Percentiles rank a stretch among this genome's conserved stretches.
These are phyloP conservation scores for Penicillium sclerotigenum DNA, from an alignment of 2,329 filamentous ascomycete genomes.

Conservation along the genomic window DNA sequence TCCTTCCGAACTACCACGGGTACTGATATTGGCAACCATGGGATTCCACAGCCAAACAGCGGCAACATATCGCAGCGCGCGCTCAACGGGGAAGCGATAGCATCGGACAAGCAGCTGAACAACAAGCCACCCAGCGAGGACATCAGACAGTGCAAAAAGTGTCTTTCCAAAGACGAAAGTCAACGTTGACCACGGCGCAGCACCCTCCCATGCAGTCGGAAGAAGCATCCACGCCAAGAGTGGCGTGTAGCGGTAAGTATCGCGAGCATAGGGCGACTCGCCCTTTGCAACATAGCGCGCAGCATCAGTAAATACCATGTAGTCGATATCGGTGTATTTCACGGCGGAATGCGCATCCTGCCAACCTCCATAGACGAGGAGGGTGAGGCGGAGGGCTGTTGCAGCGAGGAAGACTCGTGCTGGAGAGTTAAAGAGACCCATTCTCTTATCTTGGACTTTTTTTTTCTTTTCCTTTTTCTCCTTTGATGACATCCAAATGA, in stretches of 20 bases:
- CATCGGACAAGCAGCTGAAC: conserved; percentile 51
- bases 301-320: conserved; percentile 96
- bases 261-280: conserved; percentile 76
- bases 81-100: conserved; percentile 48
- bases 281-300: conserved; percentile 69
- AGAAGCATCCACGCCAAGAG: conserved; percentile 86
- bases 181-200: conserved; percentile 20
- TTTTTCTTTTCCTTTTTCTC: background rate
- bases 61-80: conserved; percentile 68
- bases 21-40: conserved; percentile 97
- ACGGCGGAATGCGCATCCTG: conserved; percentile 89
- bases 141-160: conserved; percentile 78
- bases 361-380: conserved; percentile 85
- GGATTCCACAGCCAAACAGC: conserved; percentile 93
- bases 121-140: conserved; percentile 80
- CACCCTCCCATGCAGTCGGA: conserved; percentile 63
- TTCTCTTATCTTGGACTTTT: background rate
- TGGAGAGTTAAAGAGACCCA: conserved; percentile 34
- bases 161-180: conserved; percentile 77
- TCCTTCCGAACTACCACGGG: conserved; percentile 89
- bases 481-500: background rate
- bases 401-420: conserved; percentile 36
- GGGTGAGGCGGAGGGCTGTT: conserved; percentile 63
- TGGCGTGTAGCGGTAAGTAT: conserved; percentile 96
- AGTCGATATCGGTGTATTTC: conserved; percentile 99